Evolutionary conservation across 768 basidiomycete species (phyloP), one percentile per base, ranked within the genome.

Genomic region (Lactarius deliciosus): DNA sequence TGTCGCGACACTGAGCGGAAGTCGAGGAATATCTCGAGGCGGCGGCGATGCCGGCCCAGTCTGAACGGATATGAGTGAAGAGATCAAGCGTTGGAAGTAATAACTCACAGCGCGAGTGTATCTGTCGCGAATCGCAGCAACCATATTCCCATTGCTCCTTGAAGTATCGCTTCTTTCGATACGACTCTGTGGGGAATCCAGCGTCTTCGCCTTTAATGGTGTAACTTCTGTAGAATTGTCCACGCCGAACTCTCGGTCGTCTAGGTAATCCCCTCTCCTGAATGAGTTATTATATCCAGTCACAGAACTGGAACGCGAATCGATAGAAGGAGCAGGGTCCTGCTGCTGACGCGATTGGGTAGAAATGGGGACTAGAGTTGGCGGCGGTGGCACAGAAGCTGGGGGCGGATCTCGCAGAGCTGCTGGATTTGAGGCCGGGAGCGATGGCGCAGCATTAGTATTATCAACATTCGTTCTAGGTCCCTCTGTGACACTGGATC

Each of bases 51-150:
- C 72, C 3, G 81, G 78, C 13, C 80, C 83, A 58, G 84, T 76
- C 87, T 86, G 66, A 11, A 62, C 28, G 58, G 10, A 43, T n/a
- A 43, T 67, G 22, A 40, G 58, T 28, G 53, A 25, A 25, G 34
- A n/a, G 11, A 22, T 15, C 13, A 28, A 20, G 10, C 36, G n/a
- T 18, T 0, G 11, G 54, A 53, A 40, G 43, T 18, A 66, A 50
- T 47, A 15, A 78, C 86, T 54, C 70, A 90, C 90, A 63, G 75
- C 79, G 50, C 77, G 81, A 25, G 84, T 80, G 69, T 89, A 91
- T 59, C 83, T 83, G 72, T 82, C 83, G 54, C 87, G 82, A 81
- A 93, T 85, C 2, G 85, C 84, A 53, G 90, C 87, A 55, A 92
- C 90, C 30, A 88, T 76, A 70, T 83, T 86, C 15, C 82, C 83